A percentile compares a stretch with the other conserved stretches of the same genome.
Evolutionary conservation across 768 basidiomycete genomes (phyloP).

Genomic region (Naganishia friedmannii): DNA sequence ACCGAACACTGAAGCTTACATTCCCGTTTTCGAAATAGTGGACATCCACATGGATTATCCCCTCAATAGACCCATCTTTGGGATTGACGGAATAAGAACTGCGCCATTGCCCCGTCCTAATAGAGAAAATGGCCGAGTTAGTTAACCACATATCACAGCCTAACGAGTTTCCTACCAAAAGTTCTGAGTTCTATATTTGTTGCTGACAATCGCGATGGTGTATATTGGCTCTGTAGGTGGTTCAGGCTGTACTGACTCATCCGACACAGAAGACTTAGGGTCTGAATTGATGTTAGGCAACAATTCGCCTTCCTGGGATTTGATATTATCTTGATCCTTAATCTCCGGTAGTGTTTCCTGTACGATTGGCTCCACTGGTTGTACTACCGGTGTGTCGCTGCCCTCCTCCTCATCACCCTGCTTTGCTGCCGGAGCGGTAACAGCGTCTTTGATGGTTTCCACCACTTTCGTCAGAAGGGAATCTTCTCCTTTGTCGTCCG

Average conservation of each 20-base stretch:
- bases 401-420: background rate
- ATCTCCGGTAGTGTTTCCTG: background rate
- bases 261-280: background rate
- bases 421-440: background rate
- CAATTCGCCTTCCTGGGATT: background rate
- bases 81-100: slow-evolving; percentile 77
- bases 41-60: slow-evolving; percentile 74
- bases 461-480: background rate
- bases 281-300: background rate
- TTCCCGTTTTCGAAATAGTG: slow-evolving; percentile 99
- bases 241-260: background rate
- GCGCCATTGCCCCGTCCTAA: slow-evolving; percentile 92
- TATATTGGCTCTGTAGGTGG: slow-evolving; percentile 34
- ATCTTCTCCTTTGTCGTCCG: background rate
- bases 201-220: slow-evolving; percentile 80
- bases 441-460: background rate
- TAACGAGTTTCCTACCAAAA: slow-evolving; percentile 66
- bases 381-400: background rate
- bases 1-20: slow-evolving; percentile 55
- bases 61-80: slow-evolving; percentile 62
- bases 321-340: background rate
- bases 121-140: background rate
- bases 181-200: slow-evolving; percentile 90
- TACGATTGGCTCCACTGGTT: background rate
- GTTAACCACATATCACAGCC: background rate